Percentiles rank a stretch among this genome's conserved stretches.
Evolutionary conservation across 1,284 basidiomycete genomes (phyloP).

Genomic region (Heimioporus retisporus): DNA sequence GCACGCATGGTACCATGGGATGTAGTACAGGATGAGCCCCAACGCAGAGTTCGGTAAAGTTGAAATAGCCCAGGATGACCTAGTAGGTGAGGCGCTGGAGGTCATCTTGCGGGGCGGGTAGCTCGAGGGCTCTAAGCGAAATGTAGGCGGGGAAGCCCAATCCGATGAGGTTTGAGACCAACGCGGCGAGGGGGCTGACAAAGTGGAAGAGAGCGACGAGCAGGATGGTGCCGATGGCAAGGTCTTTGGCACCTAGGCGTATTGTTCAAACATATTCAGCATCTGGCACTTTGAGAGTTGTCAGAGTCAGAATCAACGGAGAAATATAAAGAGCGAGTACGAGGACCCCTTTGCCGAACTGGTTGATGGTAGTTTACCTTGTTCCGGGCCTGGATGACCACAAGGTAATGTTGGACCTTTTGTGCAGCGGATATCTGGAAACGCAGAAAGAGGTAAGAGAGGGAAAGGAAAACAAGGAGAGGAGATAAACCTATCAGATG

Average conservation of each 20-base stretch:
- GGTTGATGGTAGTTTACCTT: slow-evolving; percentile 79
- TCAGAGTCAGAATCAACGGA: slow-evolving; percentile 15
- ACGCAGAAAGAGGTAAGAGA: too few species aligned
- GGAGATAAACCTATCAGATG: too few species aligned
- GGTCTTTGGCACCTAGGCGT: slow-evolving; percentile 94
- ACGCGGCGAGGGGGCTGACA: slow-evolving; percentile 54
- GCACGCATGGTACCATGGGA: slow-evolving; percentile 92
- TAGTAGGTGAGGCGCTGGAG: too few species aligned
- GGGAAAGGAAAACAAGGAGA: too few species aligned
- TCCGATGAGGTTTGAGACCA: too few species aligned
- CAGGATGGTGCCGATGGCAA: slow-evolving; percentile 85
- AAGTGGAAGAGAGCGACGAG: slow-evolving; percentile 79
- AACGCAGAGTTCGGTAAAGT: slow-evolving; percentile 84
- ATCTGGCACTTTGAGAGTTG: slow-evolving; percentile 94
- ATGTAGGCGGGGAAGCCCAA: too few species aligned
- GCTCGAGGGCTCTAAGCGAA: too few species aligned
- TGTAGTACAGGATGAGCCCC: slow-evolving; percentile 81
- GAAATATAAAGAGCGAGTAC: not conserved
- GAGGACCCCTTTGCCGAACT: slow-evolving; percentile 96
- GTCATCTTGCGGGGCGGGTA: too few species aligned
- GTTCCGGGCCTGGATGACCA: slow-evolving; percentile 51
- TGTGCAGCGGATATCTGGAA: too few species aligned
- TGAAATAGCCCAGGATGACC: slow-evolving; percentile 64
- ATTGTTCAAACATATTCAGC: slow-evolving; percentile 45
- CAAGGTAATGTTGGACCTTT: too few species aligned